Percentiles rank a stretch among this genome's conserved stretches.
These are phyloP conservation scores for Zymoseptoria crescenta DNA, from an alignment of 2,329 filamentous ascomycete genomes.

Conservation along the genomic window DNA sequence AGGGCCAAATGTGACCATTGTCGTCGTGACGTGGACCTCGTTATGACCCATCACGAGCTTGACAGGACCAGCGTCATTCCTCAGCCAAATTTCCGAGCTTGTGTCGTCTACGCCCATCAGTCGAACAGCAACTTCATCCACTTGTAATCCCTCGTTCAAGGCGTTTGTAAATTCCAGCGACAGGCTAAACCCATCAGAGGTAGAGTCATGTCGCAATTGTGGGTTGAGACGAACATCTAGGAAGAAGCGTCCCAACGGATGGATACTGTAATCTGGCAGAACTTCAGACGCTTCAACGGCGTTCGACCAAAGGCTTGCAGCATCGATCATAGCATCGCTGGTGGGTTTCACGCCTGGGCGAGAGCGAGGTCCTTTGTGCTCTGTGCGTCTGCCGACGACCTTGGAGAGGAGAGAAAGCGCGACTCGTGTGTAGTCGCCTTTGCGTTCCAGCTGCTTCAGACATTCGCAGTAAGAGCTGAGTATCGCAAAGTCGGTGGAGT, in stretches of 20 bases:
- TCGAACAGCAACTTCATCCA: slow-evolving; percentile 58
- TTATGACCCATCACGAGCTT: slow-evolving; percentile 50
- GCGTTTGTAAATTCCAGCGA: slow-evolving; percentile 62
- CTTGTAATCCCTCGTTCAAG: slow-evolving; percentile 59
- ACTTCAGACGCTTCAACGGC: slow-evolving; percentile 42
- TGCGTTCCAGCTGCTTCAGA: slow-evolving; percentile 64
- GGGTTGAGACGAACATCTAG: slow-evolving; percentile 59
- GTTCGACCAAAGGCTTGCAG: slow-evolving; percentile 31
- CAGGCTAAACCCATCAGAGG: slow-evolving; percentile 68
- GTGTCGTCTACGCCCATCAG: slow-evolving; percentile 52
- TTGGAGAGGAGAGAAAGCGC: slow-evolving; percentile 68
- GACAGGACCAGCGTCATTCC: slow-evolving; percentile 37
- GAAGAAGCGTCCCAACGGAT: slow-evolving; percentile 68
- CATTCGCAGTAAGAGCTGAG: slow-evolving; percentile 79
- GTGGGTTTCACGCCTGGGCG: not conserved
- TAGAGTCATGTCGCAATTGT: slow-evolving; percentile 59
- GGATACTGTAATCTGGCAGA: slow-evolving; percentile 54
- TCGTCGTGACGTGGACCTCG: slow-evolving; percentile 44
- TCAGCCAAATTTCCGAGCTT: slow-evolving; percentile 60
- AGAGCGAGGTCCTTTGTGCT: slow-evolving; percentile 1
- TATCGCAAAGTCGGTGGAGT: slow-evolving; percentile 70
- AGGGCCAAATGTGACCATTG: slow-evolving; percentile 58
- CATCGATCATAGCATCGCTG: slow-evolving; percentile 33
- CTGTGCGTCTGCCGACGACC: slow-evolving; percentile 43
- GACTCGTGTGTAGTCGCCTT: slow-evolving; percentile 71